These are phyloP conservation scores for Oryza glaberrima DNA, from an alignment of 176 grass and related monocot species.

Conservation along the genomic window DNA sequence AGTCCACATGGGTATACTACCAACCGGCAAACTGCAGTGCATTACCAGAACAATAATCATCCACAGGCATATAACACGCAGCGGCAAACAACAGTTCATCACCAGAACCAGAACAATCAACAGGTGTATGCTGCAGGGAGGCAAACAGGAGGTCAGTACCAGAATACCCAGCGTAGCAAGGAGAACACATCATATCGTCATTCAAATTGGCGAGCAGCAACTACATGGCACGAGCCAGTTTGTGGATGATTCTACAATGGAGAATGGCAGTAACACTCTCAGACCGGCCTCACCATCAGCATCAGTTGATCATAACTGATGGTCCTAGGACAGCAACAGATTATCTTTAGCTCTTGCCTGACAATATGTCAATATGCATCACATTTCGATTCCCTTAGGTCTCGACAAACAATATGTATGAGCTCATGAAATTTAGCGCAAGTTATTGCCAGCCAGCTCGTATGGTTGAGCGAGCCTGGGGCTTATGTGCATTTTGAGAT, in stretches of 20 bases:
- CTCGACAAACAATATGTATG: not conserved
- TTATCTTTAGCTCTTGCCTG: not conserved
- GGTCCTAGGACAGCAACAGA: not conserved
- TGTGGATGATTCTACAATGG: constrained; percentile 7
- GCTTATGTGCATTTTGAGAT: not conserved
- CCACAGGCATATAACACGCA: not conserved
- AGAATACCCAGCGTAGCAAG: constrained; percentile 25
- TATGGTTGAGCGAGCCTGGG: constrained; percentile 1
- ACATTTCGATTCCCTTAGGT: not conserved
- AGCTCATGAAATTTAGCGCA: not conserved
- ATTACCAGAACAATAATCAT: constrained; percentile 1
- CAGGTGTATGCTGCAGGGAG: not conserved
- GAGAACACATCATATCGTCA: constrained; percentile 1
- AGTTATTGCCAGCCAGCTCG: not conserved
- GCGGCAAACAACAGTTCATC: not conserved
- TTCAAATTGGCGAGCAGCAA: not conserved
- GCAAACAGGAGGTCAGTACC: not conserved
- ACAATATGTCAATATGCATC: not conserved
- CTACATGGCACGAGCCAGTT: constrained; percentile 31
- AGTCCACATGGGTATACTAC: not conserved
- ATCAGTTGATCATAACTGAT: not conserved
- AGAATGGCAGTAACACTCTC: not conserved
- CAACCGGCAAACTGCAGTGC: not conserved
- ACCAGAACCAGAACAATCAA: constrained; percentile 4
- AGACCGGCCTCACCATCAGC: not conserved